Evolutionary conservation across 2,329 filamentous ascomycete species (phyloP), one percentile per base, ranked within the genome.

Genomic region (Aquanectria penicillioides): DNA sequence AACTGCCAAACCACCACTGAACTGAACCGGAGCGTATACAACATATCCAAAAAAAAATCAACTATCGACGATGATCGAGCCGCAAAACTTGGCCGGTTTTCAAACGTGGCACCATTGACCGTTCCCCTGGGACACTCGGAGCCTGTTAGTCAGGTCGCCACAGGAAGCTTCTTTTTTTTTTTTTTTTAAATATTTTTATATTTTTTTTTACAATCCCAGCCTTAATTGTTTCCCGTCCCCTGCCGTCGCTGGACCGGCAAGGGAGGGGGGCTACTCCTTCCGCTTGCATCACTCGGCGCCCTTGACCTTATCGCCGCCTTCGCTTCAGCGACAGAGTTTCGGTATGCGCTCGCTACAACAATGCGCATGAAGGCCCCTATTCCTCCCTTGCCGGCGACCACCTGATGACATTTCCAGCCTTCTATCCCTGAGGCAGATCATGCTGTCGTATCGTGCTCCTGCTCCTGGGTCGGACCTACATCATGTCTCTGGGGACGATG

Each of bases 71-170:
- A n/a, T n/a, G n/a, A n/a, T n/a, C n/a, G n/a, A n/a, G n/a, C n/a
- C n/a, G n/a, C n/a, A n/a, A 50, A 38, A 34, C 52, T 28, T 41
- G 34, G 33, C 33, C 18, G 31, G 31, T n/a, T 26, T 33, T 18
- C 18, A 53, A 44, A 57, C 57, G 52, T 60, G 57, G 52, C 57
- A 60, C 57, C 52, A 44, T 44, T 40, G 48, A 60, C 57, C 57
- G 52, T n/a, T 47, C 31, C 26, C 38, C 41, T 48, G 57, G 57
- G 57, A 46, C 41, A 12, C 28, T 17, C 51, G 22, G 25, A 18
- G 26, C 34, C 23, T 36, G 41, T 11, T 40, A 5, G 9, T 22
- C 44, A 50, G 46, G 13, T 52, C 34, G 54, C 47, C 54, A 47
- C 38, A 28, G 28, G 18, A 37, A 40, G 25, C 47, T 13, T 33